A percentile compares a stretch with the other conserved stretches of the same genome.
Conservation (phyloP, 2,329 filamentous ascomycete genomes). For the Xylaria sp. region DNA sequence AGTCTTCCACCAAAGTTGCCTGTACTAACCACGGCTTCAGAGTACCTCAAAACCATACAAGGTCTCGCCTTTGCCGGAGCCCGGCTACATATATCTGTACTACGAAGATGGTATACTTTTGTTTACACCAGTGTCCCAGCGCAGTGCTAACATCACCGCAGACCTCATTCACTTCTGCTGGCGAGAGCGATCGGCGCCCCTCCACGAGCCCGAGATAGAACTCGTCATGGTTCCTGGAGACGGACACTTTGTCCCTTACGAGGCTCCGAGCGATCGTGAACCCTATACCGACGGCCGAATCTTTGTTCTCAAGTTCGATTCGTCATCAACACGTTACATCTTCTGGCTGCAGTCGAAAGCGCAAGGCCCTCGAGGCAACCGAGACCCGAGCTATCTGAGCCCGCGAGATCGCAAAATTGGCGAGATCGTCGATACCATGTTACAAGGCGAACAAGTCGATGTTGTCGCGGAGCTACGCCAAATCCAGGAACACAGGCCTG, state of each 20-base stretch:
- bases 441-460: constrained; percentile 91
- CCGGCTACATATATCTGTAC: constrained; percentile 93
- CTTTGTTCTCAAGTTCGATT: constrained; percentile 92
- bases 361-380: constrained; percentile 69
- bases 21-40: constrained; percentile 41
- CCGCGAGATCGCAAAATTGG: constrained; percentile 87
- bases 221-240: constrained; percentile 94
- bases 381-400: constrained; percentile 82
- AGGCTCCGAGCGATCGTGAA: constrained; percentile 65
- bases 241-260: constrained; percentile 86
- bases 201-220: constrained; percentile 83
- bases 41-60: constrained; percentile 66
- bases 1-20: constrained; percentile 12
- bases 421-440: constrained; percentile 82
- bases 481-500: constrained; percentile 61
- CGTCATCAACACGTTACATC: constrained; percentile 88
- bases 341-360: constrained; percentile 97
- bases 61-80: constrained; percentile 76
- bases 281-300: constrained; percentile 86
- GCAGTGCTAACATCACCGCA: constrained; percentile 51
- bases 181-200: constrained; percentile 78
- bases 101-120: constrained; percentile 78
- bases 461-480: constrained; percentile 77
- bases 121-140: not conserved
- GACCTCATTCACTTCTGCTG: constrained; percentile 97